phyloP scores from a whole-genome alignment of 1,139 yeast genomes.

The Pichia sp. region DNA sequence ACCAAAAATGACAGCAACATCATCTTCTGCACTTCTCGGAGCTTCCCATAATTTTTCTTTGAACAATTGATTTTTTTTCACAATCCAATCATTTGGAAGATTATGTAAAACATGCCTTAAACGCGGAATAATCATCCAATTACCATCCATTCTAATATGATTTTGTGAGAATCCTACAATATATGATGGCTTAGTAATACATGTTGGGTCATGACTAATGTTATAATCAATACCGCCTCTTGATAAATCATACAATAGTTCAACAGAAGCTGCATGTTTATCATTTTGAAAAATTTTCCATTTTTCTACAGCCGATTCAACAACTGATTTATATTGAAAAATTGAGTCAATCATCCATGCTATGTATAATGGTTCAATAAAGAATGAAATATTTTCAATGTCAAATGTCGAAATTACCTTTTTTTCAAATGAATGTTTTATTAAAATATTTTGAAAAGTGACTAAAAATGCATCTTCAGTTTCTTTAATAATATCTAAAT shows the following conservation, averaged over 20 bases:
- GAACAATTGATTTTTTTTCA: conserved; percentile 25
- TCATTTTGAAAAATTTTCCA: conserved; percentile 15
- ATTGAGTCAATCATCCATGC: conserved; percentile 34
- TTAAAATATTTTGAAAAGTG: conserved; percentile 1
- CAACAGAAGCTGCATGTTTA: conserved; percentile 28
- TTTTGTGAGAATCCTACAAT: conserved; percentile 59
- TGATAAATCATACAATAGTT: conserved; percentile 51
- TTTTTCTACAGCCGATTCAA: not conserved
- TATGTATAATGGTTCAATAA: conserved; percentile 28
- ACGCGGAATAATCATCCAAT: conserved; percentile 82
- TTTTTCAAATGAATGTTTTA: conserved; percentile 9
- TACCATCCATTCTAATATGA: conserved; percentile 73
- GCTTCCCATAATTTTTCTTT: conserved; percentile 32
- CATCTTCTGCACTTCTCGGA: conserved; percentile 47
- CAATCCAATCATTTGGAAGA: conserved; percentile 52
- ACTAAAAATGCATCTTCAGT: conserved; percentile 3
- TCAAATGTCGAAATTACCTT: conserved; percentile 6
- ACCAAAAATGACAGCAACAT: conserved; percentile 53
- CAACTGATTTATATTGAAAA: conserved; percentile 22
- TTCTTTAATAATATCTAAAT: conserved; percentile 34
- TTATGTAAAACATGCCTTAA: conserved; percentile 63
- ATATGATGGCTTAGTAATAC: conserved; percentile 82
- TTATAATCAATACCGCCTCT: conserved; percentile 53
- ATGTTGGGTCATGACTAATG: conserved; percentile 80
- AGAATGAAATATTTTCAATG: conserved; percentile 8